Evolutionary conservation across 2,329 filamentous ascomycete species (phyloP).

Genomic region (Sordariomycetes sp.): DNA sequence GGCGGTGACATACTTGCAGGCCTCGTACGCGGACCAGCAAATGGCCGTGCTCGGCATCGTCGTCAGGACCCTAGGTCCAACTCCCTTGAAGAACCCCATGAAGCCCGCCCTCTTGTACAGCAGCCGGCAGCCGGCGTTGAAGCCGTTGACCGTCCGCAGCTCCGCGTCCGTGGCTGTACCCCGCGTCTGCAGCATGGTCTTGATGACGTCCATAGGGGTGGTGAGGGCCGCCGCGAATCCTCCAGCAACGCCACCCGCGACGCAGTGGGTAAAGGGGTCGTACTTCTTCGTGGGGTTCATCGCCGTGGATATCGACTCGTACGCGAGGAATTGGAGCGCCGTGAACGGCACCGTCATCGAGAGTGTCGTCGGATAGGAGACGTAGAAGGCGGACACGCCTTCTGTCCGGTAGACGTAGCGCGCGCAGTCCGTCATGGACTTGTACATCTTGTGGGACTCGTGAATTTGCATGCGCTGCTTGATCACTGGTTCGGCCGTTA

Average conservation of each 20-base stretch:
- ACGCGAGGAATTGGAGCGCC: conserved; percentile 91
- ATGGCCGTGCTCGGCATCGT: conserved; percentile 99
- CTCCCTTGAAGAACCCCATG: conserved; percentile 82
- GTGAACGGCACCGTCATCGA: conserved; percentile 99
- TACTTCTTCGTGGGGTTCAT: conserved; percentile 83
- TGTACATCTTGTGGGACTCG: conserved; percentile 77
- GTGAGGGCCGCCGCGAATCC: conserved; percentile 89
- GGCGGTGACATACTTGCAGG: conserved; percentile 44
- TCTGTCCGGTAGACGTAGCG: conserved; percentile 77
- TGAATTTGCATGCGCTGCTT: conserved; percentile 99
- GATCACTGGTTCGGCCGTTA: conserved; percentile 53
- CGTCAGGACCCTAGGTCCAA: conserved; percentile 81
- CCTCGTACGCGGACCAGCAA: conserved; percentile 77
- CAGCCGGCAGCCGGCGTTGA: conserved; percentile 66
- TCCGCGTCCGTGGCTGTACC: conserved; percentile 72
- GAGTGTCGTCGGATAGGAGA: conserved; percentile 94
- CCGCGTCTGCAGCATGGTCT: conserved; percentile 90
- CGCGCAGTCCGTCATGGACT: conserved; percentile 76
- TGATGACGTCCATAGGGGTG: conserved; percentile 95
- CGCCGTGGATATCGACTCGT: conserved; percentile 87
- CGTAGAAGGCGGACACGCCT: conserved; percentile 85
- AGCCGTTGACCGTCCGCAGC: conserved; percentile 70
- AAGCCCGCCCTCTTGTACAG: conserved; percentile 76
- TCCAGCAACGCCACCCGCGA: conserved; percentile 83
- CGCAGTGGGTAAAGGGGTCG: conserved; percentile 86